A percentile compares a stretch with the other conserved stretches of the same genome.
Conservation (phyloP, 805 yeast species). For the Candida nitratophila region DNA sequence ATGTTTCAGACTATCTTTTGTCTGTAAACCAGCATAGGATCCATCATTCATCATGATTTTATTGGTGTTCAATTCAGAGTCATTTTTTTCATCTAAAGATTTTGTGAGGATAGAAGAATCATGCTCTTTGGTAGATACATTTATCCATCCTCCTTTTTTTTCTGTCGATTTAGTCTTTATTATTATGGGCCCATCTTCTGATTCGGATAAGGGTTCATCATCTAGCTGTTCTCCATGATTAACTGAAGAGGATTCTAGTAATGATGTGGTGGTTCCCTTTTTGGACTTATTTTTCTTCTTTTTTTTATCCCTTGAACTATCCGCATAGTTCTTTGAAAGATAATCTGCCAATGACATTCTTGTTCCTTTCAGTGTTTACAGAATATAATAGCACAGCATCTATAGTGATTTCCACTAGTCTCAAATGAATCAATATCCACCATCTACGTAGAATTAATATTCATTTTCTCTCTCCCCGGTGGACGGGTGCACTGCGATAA, state of each 20-base stretch:
- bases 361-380: too few relatives aligned
- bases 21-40: conserved; percentile 35
- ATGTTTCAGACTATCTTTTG: conserved; percentile 33
- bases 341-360: conserved; percentile 5
- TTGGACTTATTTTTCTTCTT: not conserved
- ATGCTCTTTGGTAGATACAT: conserved; percentile 14
- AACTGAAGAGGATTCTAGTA: too few relatives aligned
- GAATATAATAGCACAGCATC: too few relatives aligned
- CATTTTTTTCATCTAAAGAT: too few relatives aligned
- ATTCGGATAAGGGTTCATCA: not conserved
- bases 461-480: too few relatives aligned
- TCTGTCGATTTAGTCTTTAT: conserved; percentile 3
- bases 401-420: too few relatives aligned
- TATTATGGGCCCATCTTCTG: conserved; percentile 16
- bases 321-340: conserved; percentile 5
- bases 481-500: too few relatives aligned
- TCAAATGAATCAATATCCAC: too few relatives aligned
- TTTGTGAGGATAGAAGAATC: not conserved
- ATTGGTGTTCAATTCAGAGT: conserved; percentile 3
- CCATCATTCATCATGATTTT: conserved; percentile 15
- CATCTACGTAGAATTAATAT: too few relatives aligned
- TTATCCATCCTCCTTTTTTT: conserved; percentile 10
- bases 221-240: too few relatives aligned
- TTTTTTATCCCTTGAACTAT: not conserved
- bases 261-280: not conserved